Conservation (phyloP, 108 stramenopile species). For the Fistulifera pelliculosa region DNA sequence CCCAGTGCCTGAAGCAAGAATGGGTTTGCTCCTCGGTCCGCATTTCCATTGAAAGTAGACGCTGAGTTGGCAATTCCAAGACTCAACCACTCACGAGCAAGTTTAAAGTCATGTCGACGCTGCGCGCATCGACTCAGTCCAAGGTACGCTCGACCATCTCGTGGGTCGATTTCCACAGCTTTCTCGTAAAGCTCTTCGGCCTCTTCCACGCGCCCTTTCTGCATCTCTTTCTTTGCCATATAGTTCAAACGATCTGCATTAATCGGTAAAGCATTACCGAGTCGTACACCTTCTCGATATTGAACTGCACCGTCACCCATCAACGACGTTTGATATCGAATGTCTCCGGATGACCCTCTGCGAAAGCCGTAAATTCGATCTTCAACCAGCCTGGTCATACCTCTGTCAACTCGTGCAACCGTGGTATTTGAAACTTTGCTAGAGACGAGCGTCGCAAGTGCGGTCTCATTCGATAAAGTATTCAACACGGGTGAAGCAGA, state of each 20-base stretch:
- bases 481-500: neutral
- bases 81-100: slow-evolving; percentile 43
- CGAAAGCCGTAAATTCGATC: slow-evolving; percentile 64
- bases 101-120: slow-evolving; percentile 61
- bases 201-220: slow-evolving; percentile 48
- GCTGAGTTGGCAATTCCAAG: slow-evolving; percentile 45
- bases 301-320: slow-evolving; percentile 64
- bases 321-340: slow-evolving; percentile 59
- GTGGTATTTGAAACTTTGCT: neutral
- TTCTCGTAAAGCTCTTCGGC: slow-evolving; percentile 47
- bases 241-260: slow-evolving; percentile 67
- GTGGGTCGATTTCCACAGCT: slow-evolving; percentile 55
- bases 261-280: slow-evolving; percentile 57
- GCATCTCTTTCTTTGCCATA: slow-evolving; percentile 63
- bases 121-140: slow-evolving; percentile 74
- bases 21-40: slow-evolving; percentile 65
- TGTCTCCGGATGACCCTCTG: slow-evolving; percentile 27
- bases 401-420: slow-evolving; percentile 31
- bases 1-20: slow-evolving; percentile 80
- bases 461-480: neutral
- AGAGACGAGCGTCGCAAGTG: neutral
- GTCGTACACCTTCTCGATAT: slow-evolving; percentile 66
- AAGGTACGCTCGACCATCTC: slow-evolving; percentile 75
- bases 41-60: slow-evolving; percentile 10
- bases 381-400: slow-evolving; percentile 69